These are phyloP conservation scores for Phialophora macrospora DNA, from an alignment of 2,329 filamentous ascomycete species.

Conservation along the genomic window DNA sequence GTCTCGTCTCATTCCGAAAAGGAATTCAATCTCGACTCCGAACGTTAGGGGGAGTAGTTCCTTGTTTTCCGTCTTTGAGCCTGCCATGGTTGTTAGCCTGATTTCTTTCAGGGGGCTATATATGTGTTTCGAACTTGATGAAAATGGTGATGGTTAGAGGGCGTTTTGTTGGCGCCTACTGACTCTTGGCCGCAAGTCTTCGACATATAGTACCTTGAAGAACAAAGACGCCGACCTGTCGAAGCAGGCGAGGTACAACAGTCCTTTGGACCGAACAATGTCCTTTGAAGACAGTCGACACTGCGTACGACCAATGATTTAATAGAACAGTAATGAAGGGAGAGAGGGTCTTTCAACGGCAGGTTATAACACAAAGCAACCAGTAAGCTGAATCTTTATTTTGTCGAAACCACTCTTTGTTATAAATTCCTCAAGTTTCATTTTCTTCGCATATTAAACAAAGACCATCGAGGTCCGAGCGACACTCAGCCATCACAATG, in stretches of 20 bases:
- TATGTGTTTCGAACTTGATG: background rate
- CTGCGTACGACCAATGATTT: background rate
- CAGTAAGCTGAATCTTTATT: background rate
- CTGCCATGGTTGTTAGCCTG: background rate
- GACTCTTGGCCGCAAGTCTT: background rate
- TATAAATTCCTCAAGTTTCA: background rate
- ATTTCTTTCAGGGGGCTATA: background rate
- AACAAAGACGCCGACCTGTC: background rate
- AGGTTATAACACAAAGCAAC: background rate
- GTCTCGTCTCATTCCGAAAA: constrained; percentile 20
- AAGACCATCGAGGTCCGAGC: background rate
- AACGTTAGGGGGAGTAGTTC: constrained; percentile 23
- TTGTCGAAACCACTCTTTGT: background rate
- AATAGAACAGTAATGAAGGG: background rate
- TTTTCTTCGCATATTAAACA: background rate
- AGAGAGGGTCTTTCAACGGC: background rate
- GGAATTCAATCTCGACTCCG: constrained; percentile 29
- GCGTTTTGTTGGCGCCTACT: background rate
- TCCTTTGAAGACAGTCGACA: background rate
- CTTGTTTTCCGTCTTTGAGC: background rate
- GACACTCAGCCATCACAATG: background rate
- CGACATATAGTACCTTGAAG: background rate
- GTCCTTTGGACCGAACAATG: background rate
- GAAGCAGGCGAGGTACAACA: background rate
- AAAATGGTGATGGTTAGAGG: background rate